Evolutionary conservation across 2,329 filamentous ascomycete species (phyloP).

Genomic region (Penicillium janthinellum): DNA sequence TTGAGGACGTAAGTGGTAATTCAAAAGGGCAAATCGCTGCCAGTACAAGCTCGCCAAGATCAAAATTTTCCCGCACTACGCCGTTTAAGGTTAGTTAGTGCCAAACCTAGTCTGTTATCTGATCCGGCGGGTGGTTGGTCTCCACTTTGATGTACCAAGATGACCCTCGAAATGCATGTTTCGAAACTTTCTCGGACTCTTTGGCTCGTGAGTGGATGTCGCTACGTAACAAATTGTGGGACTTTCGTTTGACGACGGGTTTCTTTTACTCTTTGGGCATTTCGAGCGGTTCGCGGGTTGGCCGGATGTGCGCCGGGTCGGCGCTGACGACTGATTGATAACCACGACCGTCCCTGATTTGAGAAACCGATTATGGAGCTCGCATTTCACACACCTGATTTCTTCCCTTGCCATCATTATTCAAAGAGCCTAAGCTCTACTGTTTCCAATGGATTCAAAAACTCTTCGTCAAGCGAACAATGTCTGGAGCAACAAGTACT

Average conservation of each 20-base stretch:
- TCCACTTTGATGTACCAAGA: background rate
- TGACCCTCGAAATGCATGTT: background rate
- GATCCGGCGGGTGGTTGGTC: background rate
- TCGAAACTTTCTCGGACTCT: background rate
- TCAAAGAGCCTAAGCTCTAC: background rate
- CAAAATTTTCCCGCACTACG: constrained; percentile 1
- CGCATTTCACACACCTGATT: background rate
- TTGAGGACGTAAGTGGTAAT: background rate
- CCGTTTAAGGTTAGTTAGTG: constrained; percentile 7
- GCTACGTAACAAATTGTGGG: too few species aligned
- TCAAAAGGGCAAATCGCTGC: background rate
- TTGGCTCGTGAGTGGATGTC: background rate
- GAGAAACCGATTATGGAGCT: background rate
- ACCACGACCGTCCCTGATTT: background rate
- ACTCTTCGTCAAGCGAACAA: constrained; percentile 7
- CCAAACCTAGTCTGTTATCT: constrained; percentile 13
- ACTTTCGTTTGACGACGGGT: background rate
- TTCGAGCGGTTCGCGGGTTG: background rate
- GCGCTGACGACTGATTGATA: background rate
- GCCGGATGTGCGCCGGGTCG: background rate
- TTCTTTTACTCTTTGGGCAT: background rate
- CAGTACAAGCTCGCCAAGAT: background rate
- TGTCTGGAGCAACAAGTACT: constrained; percentile 18
- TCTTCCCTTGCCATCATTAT: background rate
- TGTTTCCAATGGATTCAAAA: constrained; percentile 2